Base-by-base conservation (phyloP, 306 rosid genomes). In the Benincasa hispida region DNA sequence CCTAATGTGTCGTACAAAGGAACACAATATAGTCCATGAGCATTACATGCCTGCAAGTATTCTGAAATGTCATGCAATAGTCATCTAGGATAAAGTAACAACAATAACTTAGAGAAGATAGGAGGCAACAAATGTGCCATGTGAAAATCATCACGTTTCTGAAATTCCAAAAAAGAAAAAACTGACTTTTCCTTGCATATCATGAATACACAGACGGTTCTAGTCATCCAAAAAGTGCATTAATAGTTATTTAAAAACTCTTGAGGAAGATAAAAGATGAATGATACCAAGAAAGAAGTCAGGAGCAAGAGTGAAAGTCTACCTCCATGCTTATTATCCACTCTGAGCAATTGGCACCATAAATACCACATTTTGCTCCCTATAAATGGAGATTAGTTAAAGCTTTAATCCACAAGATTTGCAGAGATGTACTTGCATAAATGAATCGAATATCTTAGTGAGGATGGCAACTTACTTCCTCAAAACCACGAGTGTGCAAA, bases 321-420 rank as follows among this genome's bases (percentile, higher is more conserved):
- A 95, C 99, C 97, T 95, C 87, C 99, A 95, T 92, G 93, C 98
- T 92, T 79, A 95, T 85, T 74, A 95, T 86, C 99, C 99, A 95
- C 83, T 92, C 96, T 19, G 93, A 56, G 72, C 81, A 78, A 81
- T 95, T 95, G 79, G 82, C 86, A 72, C 99, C 99, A 77, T 90
- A 95, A 70, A 95, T 92, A 78, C 99, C 99, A 67, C 99, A 95
- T 82, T 88, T 92, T 55, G 81, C 88, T 65, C 97, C 93, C 99
- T 92, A 81, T 42, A 90, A 70, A 58, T 25, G 12, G 60, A 72
- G 32, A 72, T 50, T 48, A 48, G 76, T 18, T 27, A 8, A 72
- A 72, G 55, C 25, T 15, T 15, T 27, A 48, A 72, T 19, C 42
- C 76, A 48, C 10, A 79, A 61, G 25, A 50, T 27, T 50, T 17